A percentile compares a stretch with the other conserved stretches of the same genome.
Evolutionary conservation across 169 alveolate genomes (phyloP).

Genomic region (Eimeria zaria): DNA sequence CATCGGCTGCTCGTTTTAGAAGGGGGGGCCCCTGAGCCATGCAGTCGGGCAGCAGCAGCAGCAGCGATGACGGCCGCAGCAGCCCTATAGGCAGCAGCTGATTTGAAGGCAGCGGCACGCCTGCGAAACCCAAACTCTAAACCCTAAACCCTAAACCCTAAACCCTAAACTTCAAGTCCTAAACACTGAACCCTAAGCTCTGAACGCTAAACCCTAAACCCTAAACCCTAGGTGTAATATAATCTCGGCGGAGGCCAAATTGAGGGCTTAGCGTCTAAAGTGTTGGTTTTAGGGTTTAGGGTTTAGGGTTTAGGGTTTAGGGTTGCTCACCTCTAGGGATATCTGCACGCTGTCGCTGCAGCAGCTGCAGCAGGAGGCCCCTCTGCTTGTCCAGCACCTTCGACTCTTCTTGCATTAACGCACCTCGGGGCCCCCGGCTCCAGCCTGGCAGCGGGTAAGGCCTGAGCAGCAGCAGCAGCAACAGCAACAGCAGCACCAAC

Average conservation of each 20-base stretch:
- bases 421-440: slow-evolving; percentile 26
- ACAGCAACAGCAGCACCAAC: not conserved
- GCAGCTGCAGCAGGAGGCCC: slow-evolving; percentile 53
- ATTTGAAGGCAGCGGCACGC: not conserved
- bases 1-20: not conserved
- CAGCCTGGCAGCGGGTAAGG: slow-evolving; percentile 21
- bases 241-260: not conserved
- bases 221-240: not conserved
- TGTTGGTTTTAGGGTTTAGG: not conserved
- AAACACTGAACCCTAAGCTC: not conserved
- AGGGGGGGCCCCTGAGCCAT: slow-evolving; percentile 48
- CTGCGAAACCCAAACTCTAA: not conserved
- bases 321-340: slow-evolving; percentile 17
- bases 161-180: not conserved
- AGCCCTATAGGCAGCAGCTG: slow-evolving; percentile 1
- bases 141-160: slow-evolving; percentile 6
- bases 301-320: not conserved
- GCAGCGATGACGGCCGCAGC: slow-evolving; percentile 31
- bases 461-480: not conserved
- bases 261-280: not conserved
- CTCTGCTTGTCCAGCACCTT: not conserved
- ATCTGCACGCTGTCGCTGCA: slow-evolving; percentile 48
- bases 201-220: not conserved
- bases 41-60: slow-evolving; percentile 56
- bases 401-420: slow-evolving; percentile 38